Evolutionary conservation across 1,284 basidiomycete genomes (phyloP).

Genomic region (Tilletia horrida): DNA sequence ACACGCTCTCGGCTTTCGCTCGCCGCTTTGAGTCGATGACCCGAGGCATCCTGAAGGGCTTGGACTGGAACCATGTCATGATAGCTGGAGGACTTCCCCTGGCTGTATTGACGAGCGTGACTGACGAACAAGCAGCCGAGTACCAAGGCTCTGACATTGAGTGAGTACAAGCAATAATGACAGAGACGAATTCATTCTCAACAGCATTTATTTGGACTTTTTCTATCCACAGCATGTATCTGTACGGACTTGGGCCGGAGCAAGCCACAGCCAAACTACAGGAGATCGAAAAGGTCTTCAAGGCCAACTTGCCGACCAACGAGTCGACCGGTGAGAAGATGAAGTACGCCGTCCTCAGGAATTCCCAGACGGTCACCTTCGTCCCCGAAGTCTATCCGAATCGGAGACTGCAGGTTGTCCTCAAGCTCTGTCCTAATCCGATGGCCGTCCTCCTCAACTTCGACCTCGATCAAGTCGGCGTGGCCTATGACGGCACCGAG

Average conservation of each 20-base stretch:
- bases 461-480: slow-evolving; percentile 26
- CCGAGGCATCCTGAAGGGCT: slow-evolving; percentile 11
- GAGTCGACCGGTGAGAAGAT: not conserved
- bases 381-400: slow-evolving; percentile 20
- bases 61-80: slow-evolving; percentile 18
- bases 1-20: slow-evolving; percentile 4
- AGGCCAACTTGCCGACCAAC: slow-evolving; percentile 6
- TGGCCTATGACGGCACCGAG: slow-evolving; percentile 24
- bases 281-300: slow-evolving; percentile 16
- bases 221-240: slow-evolving; percentile 12
- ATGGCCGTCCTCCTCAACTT: slow-evolving; percentile 29
- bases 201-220: not conserved
- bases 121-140: slow-evolving; percentile 6
- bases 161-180: slow-evolving; percentile 14
- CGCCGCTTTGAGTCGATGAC: slow-evolving; percentile 14
- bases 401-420: slow-evolving; percentile 27
- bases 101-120: slow-evolving; percentile 16
- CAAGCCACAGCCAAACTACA: slow-evolving; percentile 16
- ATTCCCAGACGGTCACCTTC: slow-evolving; percentile 27
- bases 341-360: slow-evolving; percentile 9
- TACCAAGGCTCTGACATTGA: slow-evolving; percentile 16
- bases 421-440: slow-evolving; percentile 23
- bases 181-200: not conserved
- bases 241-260: slow-evolving; percentile 10
- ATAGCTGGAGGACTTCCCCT: slow-evolving; percentile 18